Base-by-base conservation (phyloP, 2,329 filamentous ascomycete species). In the Colletotrichum ledebouriae region DNA sequence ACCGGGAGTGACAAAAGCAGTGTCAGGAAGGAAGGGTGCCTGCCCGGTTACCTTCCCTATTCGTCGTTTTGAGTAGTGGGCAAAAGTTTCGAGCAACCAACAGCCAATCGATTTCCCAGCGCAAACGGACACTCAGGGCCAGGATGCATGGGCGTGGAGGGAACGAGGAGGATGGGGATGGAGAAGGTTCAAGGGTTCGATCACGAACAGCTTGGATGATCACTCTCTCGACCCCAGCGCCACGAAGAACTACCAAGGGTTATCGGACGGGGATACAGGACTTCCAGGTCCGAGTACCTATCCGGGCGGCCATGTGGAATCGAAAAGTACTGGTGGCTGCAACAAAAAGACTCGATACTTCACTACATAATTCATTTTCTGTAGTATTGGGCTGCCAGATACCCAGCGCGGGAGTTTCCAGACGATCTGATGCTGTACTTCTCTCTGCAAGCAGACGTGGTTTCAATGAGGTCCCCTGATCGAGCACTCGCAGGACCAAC, bases 101-200 rank as follows among this genome's bases (percentile, higher is more conserved):
- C 46, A 41, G 22, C 67, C 67, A 69, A 67, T 69, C 63, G 29
- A 44, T 69, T 39, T 47, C 22, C 57, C 63, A 55, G 67, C 57
- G 57, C 57, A 56, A 62, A 52, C 49, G 42, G 63, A 41, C 50
- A 46, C 39, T 59, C 63, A 46, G 34, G 44, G 39, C 63, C 50
- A 47, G 55, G 66, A 68, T 68, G 61, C n/a, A 12, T 50, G 33
- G 55, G 61, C 17, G 42, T 52, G 56, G 62, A 50, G 25, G 9
- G 50, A 41, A 49, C 20, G 47, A 37, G 12, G 29, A 44, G 63
- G 49, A 41, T 17, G 49, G 49, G 44, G 66, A 50, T 33, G 53
- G 46, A 44, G 52, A 17, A 64, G 53, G 41, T 56, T 56, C 61
- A 60, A 65, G 62, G 61, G 15, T 60, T 60, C 41, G 56, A 55